Evolutionary conservation across 495 filamentous ascomycete genomes (phyloP).

Genomic region (Talaromyces adpressus): DNA sequence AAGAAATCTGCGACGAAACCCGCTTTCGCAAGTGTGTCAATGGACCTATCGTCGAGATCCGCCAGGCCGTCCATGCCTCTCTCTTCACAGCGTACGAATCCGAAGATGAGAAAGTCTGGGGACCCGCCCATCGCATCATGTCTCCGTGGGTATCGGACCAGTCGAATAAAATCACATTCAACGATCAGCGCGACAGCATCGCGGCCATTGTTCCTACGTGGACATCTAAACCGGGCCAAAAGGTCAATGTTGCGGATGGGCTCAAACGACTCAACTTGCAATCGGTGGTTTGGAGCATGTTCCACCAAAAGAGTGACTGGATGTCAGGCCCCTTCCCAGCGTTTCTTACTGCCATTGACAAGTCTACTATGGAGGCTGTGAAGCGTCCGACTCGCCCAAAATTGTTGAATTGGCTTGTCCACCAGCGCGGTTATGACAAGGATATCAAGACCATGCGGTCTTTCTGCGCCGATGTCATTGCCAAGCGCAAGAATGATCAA

Average conservation of each 20-base stretch:
- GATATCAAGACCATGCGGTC: constrained; percentile 50
- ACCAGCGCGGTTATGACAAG: constrained; percentile 39
- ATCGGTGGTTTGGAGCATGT: constrained; percentile 55
- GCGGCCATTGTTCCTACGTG: constrained; percentile 19
- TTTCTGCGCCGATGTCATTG: constrained; percentile 50
- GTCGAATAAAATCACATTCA: constrained; percentile 23
- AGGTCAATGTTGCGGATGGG: constrained; percentile 38
- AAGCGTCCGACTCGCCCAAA: constrained; percentile 32
- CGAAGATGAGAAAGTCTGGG: constrained; percentile 55
- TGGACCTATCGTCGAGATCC: constrained; percentile 51
- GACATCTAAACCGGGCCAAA: constrained; percentile 14
- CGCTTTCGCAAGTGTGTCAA: constrained; percentile 60
- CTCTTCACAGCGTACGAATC: constrained; percentile 64
- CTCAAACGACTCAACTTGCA: constrained; percentile 66
- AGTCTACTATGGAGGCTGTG: constrained; percentile 34
- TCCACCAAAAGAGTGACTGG: constrained; percentile 25
- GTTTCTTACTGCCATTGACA: constrained; percentile 31
- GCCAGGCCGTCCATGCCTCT: constrained; percentile 58
- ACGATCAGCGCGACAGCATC: constrained; percentile 22
- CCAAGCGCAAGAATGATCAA: constrained; percentile 45
- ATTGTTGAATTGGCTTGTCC: constrained; percentile 28
- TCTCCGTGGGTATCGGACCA: constrained; percentile 29
- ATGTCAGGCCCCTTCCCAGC: constrained; percentile 21
- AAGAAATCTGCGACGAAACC: constrained; percentile 67
- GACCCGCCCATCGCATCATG: constrained; percentile 65